A percentile compares a stretch with the other conserved stretches of the same genome.
Evolutionary conservation across 2,329 filamentous ascomycete species (phyloP).

Genomic region (Cordyceps cateniannulata): DNA sequence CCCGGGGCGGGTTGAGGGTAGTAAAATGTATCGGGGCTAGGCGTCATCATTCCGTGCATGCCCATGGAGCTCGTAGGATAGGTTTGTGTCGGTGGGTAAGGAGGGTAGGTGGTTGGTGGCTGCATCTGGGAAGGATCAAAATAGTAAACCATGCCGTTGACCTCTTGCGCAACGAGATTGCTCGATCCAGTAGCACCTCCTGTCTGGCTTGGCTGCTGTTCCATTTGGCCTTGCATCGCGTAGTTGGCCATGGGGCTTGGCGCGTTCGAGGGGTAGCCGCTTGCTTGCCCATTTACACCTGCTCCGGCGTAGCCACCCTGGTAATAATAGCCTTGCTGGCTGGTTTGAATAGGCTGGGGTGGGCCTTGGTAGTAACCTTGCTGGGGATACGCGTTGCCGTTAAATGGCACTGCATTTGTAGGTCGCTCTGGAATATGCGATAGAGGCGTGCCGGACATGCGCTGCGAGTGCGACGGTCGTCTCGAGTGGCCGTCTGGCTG

Average conservation of each 20-base stretch:
- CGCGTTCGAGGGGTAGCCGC: conserved; percentile 50
- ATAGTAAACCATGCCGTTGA: conserved; percentile 95
- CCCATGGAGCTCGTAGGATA: conserved; percentile 56
- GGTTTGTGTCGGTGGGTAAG: conserved; percentile 42
- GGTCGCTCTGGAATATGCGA: conserved; percentile 90
- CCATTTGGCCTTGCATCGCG: conserved; percentile 36
- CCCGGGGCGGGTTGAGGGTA: conserved; percentile 51
- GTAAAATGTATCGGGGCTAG: conserved; percentile 63
- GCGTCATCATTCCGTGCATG: conserved; percentile 77
- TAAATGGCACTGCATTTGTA: conserved; percentile 85
- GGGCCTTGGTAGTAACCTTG: conserved; percentile 48
- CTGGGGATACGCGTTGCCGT: conserved; percentile 62
- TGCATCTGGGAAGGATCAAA: conserved; percentile 73
- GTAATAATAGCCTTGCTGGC: conserved; percentile 62
- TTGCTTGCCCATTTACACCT: conserved; percentile 46
- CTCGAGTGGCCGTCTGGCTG: conserved; percentile 57
- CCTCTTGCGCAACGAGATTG: conserved; percentile 68
- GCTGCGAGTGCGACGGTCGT: conserved; percentile 64
- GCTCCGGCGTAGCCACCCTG: conserved; percentile 43
- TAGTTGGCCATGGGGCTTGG: conserved; percentile 40
- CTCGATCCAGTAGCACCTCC: conserved; percentile 28
- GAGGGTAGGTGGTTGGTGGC: conserved; percentile 41
- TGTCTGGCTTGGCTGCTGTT: conserved; percentile 28
- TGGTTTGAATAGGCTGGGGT: conserved; percentile 37
- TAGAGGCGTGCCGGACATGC: conserved; percentile 70